phyloP scores from a whole-genome alignment of 768 basidiomycete species.

The Rhodocollybia butyracea region DNA sequence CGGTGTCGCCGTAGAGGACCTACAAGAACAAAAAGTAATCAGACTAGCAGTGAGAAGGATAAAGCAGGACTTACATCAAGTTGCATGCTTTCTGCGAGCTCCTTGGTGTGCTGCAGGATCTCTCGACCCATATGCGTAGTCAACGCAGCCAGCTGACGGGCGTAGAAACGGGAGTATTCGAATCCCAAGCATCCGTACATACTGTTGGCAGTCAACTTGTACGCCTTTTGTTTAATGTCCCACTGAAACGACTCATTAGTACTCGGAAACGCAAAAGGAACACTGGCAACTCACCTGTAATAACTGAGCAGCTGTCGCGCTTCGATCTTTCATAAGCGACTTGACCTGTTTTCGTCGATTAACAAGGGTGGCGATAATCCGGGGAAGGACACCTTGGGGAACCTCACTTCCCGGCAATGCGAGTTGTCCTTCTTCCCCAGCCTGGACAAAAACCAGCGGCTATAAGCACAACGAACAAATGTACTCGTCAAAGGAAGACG shows the following conservation, averaged over 20 bases:
- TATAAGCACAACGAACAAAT: no score
- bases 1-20: conserved; percentile 99
- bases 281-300: conserved; percentile 59
- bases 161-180: conserved; percentile 95
- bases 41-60: neutral
- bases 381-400: conserved; percentile 87
- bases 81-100: conserved; percentile 85
- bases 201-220: conserved; percentile 98
- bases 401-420: conserved; percentile 76
- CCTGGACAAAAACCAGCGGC: conserved; percentile 19
- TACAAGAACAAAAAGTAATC: conserved; percentile 25
- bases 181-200: conserved; percentile 99
- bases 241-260: conserved; percentile 46
- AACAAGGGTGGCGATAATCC: conserved; percentile 96
- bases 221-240: conserved; percentile 94
- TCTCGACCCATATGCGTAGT: conserved; percentile 98
- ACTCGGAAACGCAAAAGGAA: neutral
- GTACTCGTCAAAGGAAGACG: conserved; percentile 22
- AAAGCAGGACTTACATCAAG: conserved; percentile 66
- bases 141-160: conserved; percentile 92
- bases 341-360: conserved; percentile 88
- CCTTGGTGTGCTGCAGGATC: conserved; percentile 90
- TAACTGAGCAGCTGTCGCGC: conserved; percentile 66
- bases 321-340: conserved; percentile 88
- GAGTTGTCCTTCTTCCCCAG: conserved; percentile 82